These are phyloP conservation scores for Mimosa bimucronata DNA, from an alignment of 306 rosid species.

Conservation along the genomic window DNA sequence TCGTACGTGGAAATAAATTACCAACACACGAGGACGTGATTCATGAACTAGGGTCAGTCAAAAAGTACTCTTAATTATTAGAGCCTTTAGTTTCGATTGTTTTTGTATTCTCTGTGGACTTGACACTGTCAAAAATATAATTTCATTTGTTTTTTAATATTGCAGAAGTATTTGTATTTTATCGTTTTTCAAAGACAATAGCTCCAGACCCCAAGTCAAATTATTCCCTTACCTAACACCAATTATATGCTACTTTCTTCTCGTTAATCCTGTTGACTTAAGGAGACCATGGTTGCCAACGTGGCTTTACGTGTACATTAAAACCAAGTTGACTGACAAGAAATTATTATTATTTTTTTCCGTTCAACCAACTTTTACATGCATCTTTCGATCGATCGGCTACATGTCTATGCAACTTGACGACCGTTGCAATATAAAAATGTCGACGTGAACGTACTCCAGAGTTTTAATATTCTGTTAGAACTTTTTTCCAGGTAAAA, in stretches of 20 bases:
- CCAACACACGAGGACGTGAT: not conserved
- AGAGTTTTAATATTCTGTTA: not conserved
- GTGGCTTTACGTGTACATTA: not conserved
- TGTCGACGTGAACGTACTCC: not conserved
- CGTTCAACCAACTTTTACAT: not conserved
- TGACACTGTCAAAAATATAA: not conserved
- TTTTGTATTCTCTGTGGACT: slow-evolving; percentile 37
- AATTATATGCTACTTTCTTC: slow-evolving; percentile 24
- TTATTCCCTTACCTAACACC: slow-evolving; percentile 47
- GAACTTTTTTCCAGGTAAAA: not conserved
- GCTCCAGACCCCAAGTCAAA: slow-evolving; percentile 43
- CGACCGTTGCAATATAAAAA: not conserved
- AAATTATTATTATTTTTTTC: not conserved
- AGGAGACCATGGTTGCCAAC: slow-evolving; percentile 33
- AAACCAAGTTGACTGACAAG: not conserved
- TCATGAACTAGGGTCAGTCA: not conserved
- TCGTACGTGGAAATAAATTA: not conserved
- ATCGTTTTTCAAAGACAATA: slow-evolving; percentile 13
- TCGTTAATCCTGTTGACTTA: slow-evolving; percentile 42
- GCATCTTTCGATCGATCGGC: not conserved
- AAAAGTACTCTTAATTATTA: not conserved
- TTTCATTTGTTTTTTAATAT: not conserved
- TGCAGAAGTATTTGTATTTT: not conserved
- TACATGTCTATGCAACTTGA: not conserved
- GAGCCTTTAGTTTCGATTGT: not conserved